A percentile compares a stretch with the other conserved stretches of the same genome.
Conservation (phyloP, 345 rosid genomes). For the Salix purpurea region DNA sequence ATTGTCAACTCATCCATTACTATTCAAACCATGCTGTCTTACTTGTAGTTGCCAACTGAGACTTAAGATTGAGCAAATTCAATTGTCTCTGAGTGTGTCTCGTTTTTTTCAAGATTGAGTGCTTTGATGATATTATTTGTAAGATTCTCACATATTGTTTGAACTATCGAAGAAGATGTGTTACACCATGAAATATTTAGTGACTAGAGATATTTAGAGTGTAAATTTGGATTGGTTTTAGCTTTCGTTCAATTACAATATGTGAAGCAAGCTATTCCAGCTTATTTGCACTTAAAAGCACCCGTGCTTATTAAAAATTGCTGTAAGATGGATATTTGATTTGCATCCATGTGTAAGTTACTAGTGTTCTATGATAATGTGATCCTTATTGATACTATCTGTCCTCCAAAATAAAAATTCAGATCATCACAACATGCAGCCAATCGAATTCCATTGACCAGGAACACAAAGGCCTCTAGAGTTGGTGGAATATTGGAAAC, state of each 20-base stretch:
- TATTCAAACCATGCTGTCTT: too few relatives aligned
- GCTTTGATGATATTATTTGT: too few relatives aligned
- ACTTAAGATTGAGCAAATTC: too few relatives aligned
- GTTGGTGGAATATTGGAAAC: background rate
- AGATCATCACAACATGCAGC: background rate
- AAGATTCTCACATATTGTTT: too few relatives aligned
- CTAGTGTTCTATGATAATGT: background rate
- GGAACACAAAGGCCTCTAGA: background rate
- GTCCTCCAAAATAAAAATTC: background rate
- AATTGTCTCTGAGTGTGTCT: too few relatives aligned
- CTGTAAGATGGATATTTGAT: background rate
- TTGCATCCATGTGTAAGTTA: background rate
- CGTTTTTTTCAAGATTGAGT: background rate
- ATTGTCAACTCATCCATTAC: too few relatives aligned
- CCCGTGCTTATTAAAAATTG: background rate
- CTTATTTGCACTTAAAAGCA: background rate
- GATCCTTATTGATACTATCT: background rate
- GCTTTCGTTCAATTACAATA: background rate
- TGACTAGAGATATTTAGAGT: too few relatives aligned
- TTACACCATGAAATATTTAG: background rate
- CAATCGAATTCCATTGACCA: background rate
- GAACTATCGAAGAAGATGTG: background rate
- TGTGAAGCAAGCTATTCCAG: background rate
- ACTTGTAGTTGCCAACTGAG: too few relatives aligned
- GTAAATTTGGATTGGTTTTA: background rate